Base-by-base conservation (phyloP, 1,284 basidiomycete species). In the Chiua sp. region DNA sequence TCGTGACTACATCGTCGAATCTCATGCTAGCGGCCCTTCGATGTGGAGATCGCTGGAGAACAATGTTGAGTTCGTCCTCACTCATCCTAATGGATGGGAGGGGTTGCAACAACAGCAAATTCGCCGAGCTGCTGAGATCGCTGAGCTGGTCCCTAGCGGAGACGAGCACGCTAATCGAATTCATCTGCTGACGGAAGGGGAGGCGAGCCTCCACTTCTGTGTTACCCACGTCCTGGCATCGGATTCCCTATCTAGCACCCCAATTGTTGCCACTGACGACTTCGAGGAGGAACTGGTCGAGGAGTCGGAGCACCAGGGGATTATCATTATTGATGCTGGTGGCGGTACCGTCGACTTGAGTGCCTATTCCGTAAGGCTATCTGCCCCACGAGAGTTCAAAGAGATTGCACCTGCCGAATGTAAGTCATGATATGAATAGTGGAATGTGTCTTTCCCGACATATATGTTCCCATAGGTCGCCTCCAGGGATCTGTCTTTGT, bases 341-440 rank as follows among this genome's bases (percentile, higher is more conserved):
- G 47, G 83, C 15, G 84, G 84, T 2, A 86, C 83, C 61, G 80
- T 86, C n/a, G 84, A 86, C 57, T 68, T 86, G 47, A 83, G 82
- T 57, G 76, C 81, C 1, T 85, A 84, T 58, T 72, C 65, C 37
- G 68, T 66, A 59, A 60, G 48, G 48, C 18, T 79, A 60, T 53
- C 77, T 65, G 54, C 57, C 30, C 60, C 65, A 2, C 56, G n/a
- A 20, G 59, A 65, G 23, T 65, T 80, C n/a, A 75, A 79, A 51
- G 80, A 81, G 62, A 70, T 75, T 13, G 70, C 75, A 1, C 65
- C 74, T 5, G 65, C 79, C 2, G 74, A 76, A 51, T 81, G 80
- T 81, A 59, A 66, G 73, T 11, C 20, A 18, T 7, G 1, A 7
- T 15, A 16, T 1, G 4, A 4, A 48, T 18, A 10, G n/a, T n/a